A percentile compares a stretch with the other conserved stretches of the same genome.
phyloP scores from a whole-genome alignment of 192 early-diverging fungal species.

The Paraglomus brasilianum region DNA sequence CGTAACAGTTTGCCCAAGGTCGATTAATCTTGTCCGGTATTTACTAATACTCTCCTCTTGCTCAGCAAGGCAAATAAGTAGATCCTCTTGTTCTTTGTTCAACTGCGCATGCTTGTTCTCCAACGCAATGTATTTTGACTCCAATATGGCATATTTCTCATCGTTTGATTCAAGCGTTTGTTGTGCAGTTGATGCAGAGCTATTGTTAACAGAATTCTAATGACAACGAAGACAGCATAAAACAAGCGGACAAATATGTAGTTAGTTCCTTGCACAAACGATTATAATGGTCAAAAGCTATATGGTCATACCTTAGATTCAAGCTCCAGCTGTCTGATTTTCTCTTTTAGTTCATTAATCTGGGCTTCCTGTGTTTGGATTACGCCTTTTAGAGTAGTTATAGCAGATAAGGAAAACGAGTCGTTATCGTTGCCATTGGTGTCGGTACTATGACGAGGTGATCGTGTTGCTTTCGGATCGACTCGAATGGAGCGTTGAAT shows the following conservation, averaged over 20 bases:
- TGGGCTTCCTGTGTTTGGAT: constrained; percentile 30
- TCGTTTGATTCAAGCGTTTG: too few species aligned
- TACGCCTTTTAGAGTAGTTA: constrained; percentile 8
- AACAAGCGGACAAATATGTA: too few species aligned
- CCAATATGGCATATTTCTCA: too few species aligned
- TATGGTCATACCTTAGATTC: not conserved
- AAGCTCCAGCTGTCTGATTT: constrained; percentile 13
- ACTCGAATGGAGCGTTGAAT: constrained; percentile 45
- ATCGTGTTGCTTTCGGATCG: constrained; percentile 30
- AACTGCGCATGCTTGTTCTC: constrained; percentile 38
- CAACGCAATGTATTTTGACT: too few species aligned
- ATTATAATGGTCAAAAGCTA: not conserved
- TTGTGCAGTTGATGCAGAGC: too few species aligned
- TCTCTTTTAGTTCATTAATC: constrained; percentile 27
- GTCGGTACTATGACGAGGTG: not conserved
- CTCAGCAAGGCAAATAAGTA: constrained; percentile 81
- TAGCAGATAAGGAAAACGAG: constrained; percentile 10
- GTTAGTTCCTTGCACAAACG: not conserved
- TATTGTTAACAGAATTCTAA: too few species aligned
- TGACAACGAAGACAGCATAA: too few species aligned
- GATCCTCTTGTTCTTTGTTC: constrained; percentile 78
- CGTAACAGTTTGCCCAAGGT: constrained; percentile 52
- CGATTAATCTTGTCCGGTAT: constrained; percentile 50
- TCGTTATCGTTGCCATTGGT: constrained; percentile 32
- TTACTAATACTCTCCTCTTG: constrained; percentile 69